Base-by-base conservation (phyloP, 1,139 yeast species). In the Saccharomyces hybrid region DNA sequence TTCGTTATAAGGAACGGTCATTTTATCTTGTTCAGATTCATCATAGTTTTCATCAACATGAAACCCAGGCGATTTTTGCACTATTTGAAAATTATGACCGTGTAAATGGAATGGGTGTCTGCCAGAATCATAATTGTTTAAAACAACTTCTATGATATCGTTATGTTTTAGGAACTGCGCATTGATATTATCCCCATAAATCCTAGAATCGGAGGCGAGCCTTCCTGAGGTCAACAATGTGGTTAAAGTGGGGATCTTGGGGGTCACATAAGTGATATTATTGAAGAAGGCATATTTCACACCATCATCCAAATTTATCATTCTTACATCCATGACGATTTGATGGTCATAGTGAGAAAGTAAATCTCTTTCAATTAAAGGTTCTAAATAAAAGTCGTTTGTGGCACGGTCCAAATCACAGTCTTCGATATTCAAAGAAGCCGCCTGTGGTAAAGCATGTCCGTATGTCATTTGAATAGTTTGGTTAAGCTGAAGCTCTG, bases 81-180 rank as follows among this genome's bases (percentile, higher is more conserved):
- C 73, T 16, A 83, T 72, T 72, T 86, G 95, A 77, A 86, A 86
- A 55, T 73, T 78, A 67, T 86, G 95, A 11, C 95, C 93, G 65
- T 86, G 95, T 66, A 86, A 74, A 70, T 86, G 95, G 83, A 86
- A 85, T 32, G 93, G 93, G 72, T 86, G 95, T 68, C 79, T 82
- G 57, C 89, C 89, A 13, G 86, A 79, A 69, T 86, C 95, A 67
- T 77, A 76, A 65, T 86, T 86, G 67, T 86, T 86, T 46, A 86
- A 66, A 2, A 85, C 88, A 56, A 86, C 74, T 63, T 86, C 90
- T 54, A 86, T 74, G 51, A 83, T 74, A 55, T 85, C 90, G 58
- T 81, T 79, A 32, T 76, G 71, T 63, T 82, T 82, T 49, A 86
- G 74, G 5, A 86, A 81, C 69, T 77, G 81, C 0, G 87, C 69